Conservation (phyloP, 352 stramenopile species). For the Phytopythium vexans region DNA sequence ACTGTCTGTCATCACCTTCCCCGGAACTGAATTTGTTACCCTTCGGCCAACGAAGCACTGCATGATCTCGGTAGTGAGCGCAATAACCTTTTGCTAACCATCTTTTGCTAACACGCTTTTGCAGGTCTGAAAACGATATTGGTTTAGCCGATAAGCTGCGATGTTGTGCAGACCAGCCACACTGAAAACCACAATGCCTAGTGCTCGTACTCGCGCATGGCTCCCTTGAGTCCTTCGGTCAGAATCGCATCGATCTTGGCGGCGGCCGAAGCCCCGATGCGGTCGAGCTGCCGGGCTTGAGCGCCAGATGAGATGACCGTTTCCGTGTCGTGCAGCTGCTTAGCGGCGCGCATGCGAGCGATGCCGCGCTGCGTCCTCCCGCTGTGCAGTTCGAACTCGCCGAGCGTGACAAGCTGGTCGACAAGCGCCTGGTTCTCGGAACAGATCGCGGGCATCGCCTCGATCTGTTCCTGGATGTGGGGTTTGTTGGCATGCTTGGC, state of each 20-base stretch:
- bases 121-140: neutral
- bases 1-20: too few species aligned
- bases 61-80: neutral
- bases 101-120: neutral
- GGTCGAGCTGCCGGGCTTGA: slow-evolving; percentile 46
- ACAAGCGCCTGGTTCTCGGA: slow-evolving; percentile 61
- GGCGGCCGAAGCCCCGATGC: slow-evolving; percentile 40
- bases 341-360: slow-evolving; percentile 56
- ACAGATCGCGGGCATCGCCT: slow-evolving; percentile 23
- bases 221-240: slow-evolving; percentile 37
- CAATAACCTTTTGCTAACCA: neutral
- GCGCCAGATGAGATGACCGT: slow-evolving; percentile 55
- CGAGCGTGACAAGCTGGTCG: slow-evolving; percentile 51
- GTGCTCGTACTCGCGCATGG: slow-evolving; percentile 47
- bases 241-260: slow-evolving; percentile 63
- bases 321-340: slow-evolving; percentile 35
- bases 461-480: slow-evolving; percentile 39
- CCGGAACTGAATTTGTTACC: too few species aligned
- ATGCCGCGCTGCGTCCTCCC: slow-evolving; percentile 50
- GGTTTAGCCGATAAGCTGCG: neutral
- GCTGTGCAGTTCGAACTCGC: slow-evolving; percentile 47
- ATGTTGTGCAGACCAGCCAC: slow-evolving; percentile 9
- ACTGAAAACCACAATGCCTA: slow-evolving; percentile 15
- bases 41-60: too few species aligned
- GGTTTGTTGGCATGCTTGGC: slow-evolving; percentile 30